Percentiles rank a stretch among this genome's conserved stretches.
These are phyloP conservation scores for Nakataea oryzae DNA, from an alignment of 2,329 filamentous ascomycete species.

Conservation along the genomic window DNA sequence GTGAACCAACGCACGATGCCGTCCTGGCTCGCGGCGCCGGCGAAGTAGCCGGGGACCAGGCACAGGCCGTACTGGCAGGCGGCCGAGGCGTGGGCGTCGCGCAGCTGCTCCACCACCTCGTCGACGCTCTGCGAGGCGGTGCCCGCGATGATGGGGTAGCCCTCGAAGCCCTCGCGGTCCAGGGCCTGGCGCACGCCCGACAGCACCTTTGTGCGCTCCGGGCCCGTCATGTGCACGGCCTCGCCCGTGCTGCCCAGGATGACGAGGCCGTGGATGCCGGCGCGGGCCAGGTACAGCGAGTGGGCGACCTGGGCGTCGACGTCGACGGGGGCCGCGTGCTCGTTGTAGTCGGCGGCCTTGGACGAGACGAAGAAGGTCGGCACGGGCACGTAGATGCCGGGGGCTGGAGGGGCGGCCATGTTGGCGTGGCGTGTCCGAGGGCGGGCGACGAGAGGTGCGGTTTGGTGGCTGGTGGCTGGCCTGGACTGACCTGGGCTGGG, in stretches of 20 bases:
- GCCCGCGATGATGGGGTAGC: slow-evolving; percentile 66
- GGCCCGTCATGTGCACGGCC: slow-evolving; percentile 64
- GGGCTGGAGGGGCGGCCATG: slow-evolving; percentile 1
- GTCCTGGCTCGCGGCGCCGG: slow-evolving; percentile 43
- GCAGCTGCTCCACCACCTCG: slow-evolving; percentile 52
- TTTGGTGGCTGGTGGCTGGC: background rate
- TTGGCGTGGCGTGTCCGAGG: background rate
- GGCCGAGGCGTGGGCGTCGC: slow-evolving; percentile 30
- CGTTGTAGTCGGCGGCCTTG: slow-evolving; percentile 1
- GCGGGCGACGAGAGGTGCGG: too few relatives aligned
- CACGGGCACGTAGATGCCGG: slow-evolving; percentile 2
- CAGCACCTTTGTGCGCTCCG: slow-evolving; percentile 60
- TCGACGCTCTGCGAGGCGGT: slow-evolving; percentile 64
- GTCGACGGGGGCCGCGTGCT: slow-evolving; percentile 35
- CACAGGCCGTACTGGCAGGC: slow-evolving; percentile 53
- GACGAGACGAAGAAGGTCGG: slow-evolving; percentile 2
- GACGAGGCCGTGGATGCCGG: slow-evolving; percentile 63
- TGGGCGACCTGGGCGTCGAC: slow-evolving; percentile 44
- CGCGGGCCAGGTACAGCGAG: slow-evolving; percentile 60
- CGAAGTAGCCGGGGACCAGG: slow-evolving; percentile 57
- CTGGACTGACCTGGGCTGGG: too few relatives aligned
- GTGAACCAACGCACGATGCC: slow-evolving; percentile 51
- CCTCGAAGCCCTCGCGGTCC: slow-evolving; percentile 51
- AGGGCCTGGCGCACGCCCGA: slow-evolving; percentile 59
- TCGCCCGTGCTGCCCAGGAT: slow-evolving; percentile 75